Percentiles rank a stretch among this genome's conserved stretches.
These are phyloP conservation scores for Sporothrix sp. DNA, from an alignment of 2,329 filamentous ascomycete genomes.

Conservation along the genomic window DNA sequence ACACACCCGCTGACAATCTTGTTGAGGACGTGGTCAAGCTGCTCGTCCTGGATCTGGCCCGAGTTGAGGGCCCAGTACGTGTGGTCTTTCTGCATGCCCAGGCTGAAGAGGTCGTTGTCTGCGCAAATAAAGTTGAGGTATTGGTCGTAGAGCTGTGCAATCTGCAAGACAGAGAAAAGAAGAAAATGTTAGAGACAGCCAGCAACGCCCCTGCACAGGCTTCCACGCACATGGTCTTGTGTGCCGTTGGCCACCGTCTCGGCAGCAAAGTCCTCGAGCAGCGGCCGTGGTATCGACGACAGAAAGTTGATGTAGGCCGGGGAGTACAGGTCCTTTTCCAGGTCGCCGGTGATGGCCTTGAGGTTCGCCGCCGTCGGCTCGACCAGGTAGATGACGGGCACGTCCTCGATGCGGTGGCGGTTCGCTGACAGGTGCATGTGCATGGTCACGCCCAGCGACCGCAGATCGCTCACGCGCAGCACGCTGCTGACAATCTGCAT, in stretches of 20 bases:
- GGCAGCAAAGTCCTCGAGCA: slow-evolving; percentile 89
- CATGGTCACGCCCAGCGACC: slow-evolving; percentile 91
- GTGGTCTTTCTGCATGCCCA: slow-evolving; percentile 83
- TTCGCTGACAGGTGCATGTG: slow-evolving; percentile 78
- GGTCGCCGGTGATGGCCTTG: slow-evolving; percentile 71
- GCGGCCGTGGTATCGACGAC: slow-evolving; percentile 77
- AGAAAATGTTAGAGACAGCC: not conserved
- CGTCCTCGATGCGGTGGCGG: slow-evolving; percentile 87
- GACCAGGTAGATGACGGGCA: slow-evolving; percentile 92
- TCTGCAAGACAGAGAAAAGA: slow-evolving; percentile 43
- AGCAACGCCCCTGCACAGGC: not conserved
- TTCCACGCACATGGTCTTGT: slow-evolving; percentile 44
- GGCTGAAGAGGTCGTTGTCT: slow-evolving; percentile 88
- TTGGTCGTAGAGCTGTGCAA: slow-evolving; percentile 90
- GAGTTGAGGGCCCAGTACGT: slow-evolving; percentile 97
- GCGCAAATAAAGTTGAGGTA: slow-evolving; percentile 96
- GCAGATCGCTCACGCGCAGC: slow-evolving; percentile 82
- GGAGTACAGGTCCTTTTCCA: slow-evolving; percentile 79
- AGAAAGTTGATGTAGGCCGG: slow-evolving; percentile 96
- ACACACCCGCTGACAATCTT: slow-evolving; percentile 70
- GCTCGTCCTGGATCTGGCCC: slow-evolving; percentile 78
- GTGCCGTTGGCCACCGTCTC: slow-evolving; percentile 78
- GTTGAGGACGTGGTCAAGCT: slow-evolving; percentile 79
- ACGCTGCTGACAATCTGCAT: slow-evolving; percentile 96
- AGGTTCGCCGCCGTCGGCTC: slow-evolving; percentile 79